Evolutionary conservation across 1,284 basidiomycete genomes (phyloP).

Genomic region (Phaffia rhodozyma): DNA sequence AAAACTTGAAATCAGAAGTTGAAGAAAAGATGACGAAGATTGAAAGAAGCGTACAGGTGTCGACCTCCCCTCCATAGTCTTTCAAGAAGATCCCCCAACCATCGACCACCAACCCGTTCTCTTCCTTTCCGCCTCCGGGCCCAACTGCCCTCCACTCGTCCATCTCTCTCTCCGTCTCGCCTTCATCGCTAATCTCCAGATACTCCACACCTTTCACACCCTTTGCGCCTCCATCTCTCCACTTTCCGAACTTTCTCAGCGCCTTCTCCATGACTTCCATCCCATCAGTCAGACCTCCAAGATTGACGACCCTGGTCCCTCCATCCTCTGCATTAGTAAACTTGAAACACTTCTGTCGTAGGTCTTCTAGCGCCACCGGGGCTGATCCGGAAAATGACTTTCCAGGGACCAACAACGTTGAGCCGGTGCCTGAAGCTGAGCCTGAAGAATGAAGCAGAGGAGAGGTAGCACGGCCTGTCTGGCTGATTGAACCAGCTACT

Average conservation of each 20-base stretch:
- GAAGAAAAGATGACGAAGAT: constrained; percentile 7
- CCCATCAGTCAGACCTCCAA: constrained; percentile 49
- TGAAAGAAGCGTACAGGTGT: constrained; percentile 31
- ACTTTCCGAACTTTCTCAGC: constrained; percentile 74
- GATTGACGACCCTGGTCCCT: constrained; percentile 59
- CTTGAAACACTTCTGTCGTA: constrained; percentile 69
- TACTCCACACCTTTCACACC: constrained; percentile 25
- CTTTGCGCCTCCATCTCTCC: constrained; percentile 36
- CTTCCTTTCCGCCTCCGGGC: constrained; percentile 40
- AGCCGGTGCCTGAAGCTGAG: constrained; percentile 33
- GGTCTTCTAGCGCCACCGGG: constrained; percentile 55
- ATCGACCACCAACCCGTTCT: constrained; percentile 56
- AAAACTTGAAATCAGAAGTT: constrained; percentile 15
- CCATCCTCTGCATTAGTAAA: constrained; percentile 68
- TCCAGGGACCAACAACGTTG: constrained; percentile 47
- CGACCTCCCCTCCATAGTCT: constrained; percentile 45
- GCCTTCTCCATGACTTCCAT: constrained; percentile 75
- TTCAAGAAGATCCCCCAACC: constrained; percentile 77
- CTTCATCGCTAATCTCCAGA: background rate
- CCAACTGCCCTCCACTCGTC: constrained; percentile 34
- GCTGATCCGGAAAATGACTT: constrained; percentile 20
- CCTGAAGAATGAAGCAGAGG: constrained; percentile 16
- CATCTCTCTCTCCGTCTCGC: constrained; percentile 24
- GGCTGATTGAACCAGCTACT: background rate
- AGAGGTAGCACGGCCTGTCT: constrained; percentile 33